These are phyloP conservation scores for Dalbergia oliveri DNA, from an alignment of 306 rosid genomes.

Conservation along the genomic window DNA sequence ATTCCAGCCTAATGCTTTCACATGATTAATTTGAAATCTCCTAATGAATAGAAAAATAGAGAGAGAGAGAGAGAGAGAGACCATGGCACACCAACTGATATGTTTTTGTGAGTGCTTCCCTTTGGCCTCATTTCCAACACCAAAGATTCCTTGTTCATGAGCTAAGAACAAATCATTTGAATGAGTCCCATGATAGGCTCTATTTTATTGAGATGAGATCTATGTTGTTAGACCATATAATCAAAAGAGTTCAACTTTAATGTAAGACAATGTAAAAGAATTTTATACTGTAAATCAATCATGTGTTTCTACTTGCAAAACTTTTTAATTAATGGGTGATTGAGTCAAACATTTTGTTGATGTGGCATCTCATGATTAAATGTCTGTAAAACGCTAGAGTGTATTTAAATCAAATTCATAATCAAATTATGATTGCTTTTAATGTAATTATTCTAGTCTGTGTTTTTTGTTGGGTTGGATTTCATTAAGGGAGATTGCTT, in stretches of 20 bases:
- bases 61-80: not conserved
- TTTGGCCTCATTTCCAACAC: conserved; percentile 31
- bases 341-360: too few species aligned
- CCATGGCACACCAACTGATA: conserved; percentile 11
- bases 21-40: conserved; percentile 20
- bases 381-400: too few species aligned
- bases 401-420: too few species aligned
- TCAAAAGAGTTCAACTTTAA: not conserved
- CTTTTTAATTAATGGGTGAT: too few species aligned
- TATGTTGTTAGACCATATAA: conserved; percentile 39
- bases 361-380: too few species aligned
- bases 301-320: too few species aligned
- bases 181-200: conserved; percentile 13
- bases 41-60: not conserved
- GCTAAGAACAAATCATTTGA: conserved; percentile 37
- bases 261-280: too few species aligned
- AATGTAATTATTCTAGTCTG: not conserved
- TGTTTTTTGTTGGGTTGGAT: not conserved
- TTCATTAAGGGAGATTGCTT: conserved; percentile 25
- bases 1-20: conserved; percentile 33
- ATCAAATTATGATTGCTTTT: not conserved
- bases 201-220: conserved; percentile 44
- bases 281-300: too few species aligned
- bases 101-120: conserved; percentile 35
- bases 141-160: conserved; percentile 44